Base-by-base conservation (phyloP, 2,329 filamentous ascomycete species). In the Keithomyces neogunnii region DNA sequence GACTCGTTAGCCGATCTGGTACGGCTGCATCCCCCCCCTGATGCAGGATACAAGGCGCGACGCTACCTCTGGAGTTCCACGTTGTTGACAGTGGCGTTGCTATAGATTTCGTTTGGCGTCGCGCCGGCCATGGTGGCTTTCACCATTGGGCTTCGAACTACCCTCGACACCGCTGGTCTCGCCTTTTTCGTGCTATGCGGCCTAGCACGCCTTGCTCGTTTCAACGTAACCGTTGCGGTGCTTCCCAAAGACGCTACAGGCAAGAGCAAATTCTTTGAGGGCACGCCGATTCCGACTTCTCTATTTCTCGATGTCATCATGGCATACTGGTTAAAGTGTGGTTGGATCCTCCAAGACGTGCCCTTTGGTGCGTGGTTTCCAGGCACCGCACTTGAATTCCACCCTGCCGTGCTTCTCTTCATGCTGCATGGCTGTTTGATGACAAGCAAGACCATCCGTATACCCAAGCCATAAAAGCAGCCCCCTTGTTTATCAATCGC, bases 241-340 rank as follows among this genome's bases (percentile, higher is more conserved):
- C 81, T 99, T 10, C 93, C 93, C 56, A 96, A 97, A 72, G 93
- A 99, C 66, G 86, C 84, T 47, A 82, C 80, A 0, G 93, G 93
- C 60, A 99, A 99, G 74, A 89, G 88, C 53, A 81, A 87, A 64
- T 99, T 95, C 73, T 99, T 99, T 61, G 93, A 99, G 72, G 93
- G 93, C 60, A 95, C 92, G 0, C 93, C 93, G 1, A 96, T 97
- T 62, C 93, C 93, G 1, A 97, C 90, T 3, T 91, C 88, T 29
- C 75, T 97, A 29, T 84, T 78, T 2, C 83, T 95, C 59, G 89
- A 89, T 55, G 82, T 77, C 11, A 62, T 95, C 52, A 96, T 97
- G 88, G 88, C 86, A 32, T 96, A 86, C 71, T 97, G 90, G 86
- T 81, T 95, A 32, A 83, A 78, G 51, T 77, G 89, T 59, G 86